Evolutionary conservation across 2,329 filamentous ascomycete species (phyloP).

Genomic region (Dissoconium aciculare): DNA sequence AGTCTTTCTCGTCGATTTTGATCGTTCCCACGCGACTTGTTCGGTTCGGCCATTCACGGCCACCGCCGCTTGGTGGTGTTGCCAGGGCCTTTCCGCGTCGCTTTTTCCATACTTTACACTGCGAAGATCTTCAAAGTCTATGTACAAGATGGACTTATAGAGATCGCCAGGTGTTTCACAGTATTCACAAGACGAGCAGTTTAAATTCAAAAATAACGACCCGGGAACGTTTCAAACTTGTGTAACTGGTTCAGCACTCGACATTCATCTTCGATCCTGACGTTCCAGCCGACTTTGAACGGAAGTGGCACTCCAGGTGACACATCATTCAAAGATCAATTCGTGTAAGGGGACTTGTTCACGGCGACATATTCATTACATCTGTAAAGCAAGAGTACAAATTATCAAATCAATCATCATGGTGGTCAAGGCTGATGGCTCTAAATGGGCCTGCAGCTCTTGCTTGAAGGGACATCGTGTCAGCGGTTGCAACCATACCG

Average conservation of each 20-base stretch:
- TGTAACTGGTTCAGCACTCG: slow-evolving; percentile 3
- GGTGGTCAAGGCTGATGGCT: slow-evolving; percentile 48
- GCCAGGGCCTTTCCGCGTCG: slow-evolving; percentile 17
- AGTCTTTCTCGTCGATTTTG: slow-evolving; percentile 10
- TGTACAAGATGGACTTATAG: slow-evolving; percentile 8
- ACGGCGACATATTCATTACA: no score
- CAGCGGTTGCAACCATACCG: slow-evolving; percentile 92
- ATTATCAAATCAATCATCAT: no score
- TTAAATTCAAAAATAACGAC: no score
- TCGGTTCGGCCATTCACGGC: slow-evolving; percentile 19
- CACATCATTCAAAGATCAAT: no score
- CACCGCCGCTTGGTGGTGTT: slow-evolving; percentile 23
- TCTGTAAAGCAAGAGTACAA: no score
- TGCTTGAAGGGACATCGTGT: slow-evolving; percentile 97
- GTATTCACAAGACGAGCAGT: no score
- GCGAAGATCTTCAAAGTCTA: slow-evolving; percentile 6
- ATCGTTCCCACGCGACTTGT: slow-evolving; percentile 8
- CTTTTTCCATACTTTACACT: slow-evolving; percentile 2
- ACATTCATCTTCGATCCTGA: slow-evolving; percentile 5
- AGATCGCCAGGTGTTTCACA: slow-evolving; percentile 7
- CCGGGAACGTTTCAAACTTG: slow-evolving; percentile 1
- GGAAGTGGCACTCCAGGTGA: no score
- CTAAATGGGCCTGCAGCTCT: slow-evolving; percentile 96
- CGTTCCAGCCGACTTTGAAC: no score
- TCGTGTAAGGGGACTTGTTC: no score